Evolutionary conservation across 2,329 filamentous ascomycete genomes (phyloP), one percentile per base, ranked within the genome.

Genomic region (Trichoderma guizhouense): DNA sequence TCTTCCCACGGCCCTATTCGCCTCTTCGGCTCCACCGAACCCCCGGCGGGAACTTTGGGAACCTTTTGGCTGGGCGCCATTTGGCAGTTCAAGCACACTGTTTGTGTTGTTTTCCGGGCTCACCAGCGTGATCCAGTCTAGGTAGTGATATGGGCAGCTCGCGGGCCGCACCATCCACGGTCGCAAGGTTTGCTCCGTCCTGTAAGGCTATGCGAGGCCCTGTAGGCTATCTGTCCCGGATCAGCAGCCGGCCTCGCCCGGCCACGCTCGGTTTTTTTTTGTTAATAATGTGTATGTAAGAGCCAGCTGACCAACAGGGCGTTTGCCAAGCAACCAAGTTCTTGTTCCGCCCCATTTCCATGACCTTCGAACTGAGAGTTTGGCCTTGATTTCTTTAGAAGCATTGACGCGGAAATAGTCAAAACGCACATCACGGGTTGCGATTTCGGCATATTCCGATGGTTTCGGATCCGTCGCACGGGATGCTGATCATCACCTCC

Each of bases 21-120:
- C 47, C 43, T 53, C 34, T 60, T 43, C 53, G 24, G 53, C 53
- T 47, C 65, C 53, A 68, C 65, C 65, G 34, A 39, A 28, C 34
- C 65, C 55, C 28, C 26, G 55, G 28, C 55, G 18, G 66, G 66
- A 53, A 69, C 57, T 69, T 69, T 62, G 66, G 66, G 66, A 69
- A 69, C 66, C 66, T 69, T 69, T 69, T 69, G 12, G 39, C 66
- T 51, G 39, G 36, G 32, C 64, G 34, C 51, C 51, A 67, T 58
- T 67, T 43, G 64, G 47, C 63, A 51, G 43, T 51, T 21, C 18
- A 66, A 32, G 18, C 47, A 7, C n/a, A 12, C n/a, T 43, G 39
- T n/a, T 18, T 8, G 3, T 43, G 36, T 43, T 18, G 36, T 43
- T 21, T 21, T 24, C 47, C 47, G 47, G 47, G n/a, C 43, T 47